These are phyloP conservation scores for Talaromyces sp. DNA, from an alignment of 2,329 filamentous ascomycete species.

Conservation along the genomic window DNA sequence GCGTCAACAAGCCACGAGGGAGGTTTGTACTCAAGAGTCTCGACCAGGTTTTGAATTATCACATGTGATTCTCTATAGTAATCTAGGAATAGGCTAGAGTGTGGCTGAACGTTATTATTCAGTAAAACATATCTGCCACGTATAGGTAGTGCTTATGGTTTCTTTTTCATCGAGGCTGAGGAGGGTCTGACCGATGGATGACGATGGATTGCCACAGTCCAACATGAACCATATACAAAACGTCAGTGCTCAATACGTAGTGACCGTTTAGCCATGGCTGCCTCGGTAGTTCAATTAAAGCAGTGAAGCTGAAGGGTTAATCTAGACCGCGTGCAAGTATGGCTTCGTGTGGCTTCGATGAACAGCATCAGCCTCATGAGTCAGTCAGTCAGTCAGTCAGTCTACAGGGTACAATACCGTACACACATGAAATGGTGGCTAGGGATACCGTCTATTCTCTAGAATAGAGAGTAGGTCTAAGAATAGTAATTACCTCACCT, in stretches of 20 bases:
- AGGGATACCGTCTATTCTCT: background rate
- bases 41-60: background rate
- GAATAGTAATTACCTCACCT: background rate
- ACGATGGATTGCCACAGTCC: background rate
- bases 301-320: background rate
- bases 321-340: background rate
- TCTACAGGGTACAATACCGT: background rate
- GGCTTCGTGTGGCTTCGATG: background rate
- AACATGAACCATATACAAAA: background rate
- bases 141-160: background rate
- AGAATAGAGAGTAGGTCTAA: background rate
- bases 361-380: background rate
- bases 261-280: background rate
- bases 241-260: background rate
- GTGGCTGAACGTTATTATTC: background rate
- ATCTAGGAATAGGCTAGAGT: background rate
- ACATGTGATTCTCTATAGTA: background rate
- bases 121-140: background rate
- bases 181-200: background rate
- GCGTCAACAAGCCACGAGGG: background rate
- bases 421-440: background rate
- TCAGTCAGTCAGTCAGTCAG: background rate
- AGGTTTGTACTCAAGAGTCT: background rate
- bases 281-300: background rate
- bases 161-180: constrained; percentile 7